Conservation (phyloP, 495 filamentous ascomycete genomes). For the Annulohypoxylon stygium region DNA sequence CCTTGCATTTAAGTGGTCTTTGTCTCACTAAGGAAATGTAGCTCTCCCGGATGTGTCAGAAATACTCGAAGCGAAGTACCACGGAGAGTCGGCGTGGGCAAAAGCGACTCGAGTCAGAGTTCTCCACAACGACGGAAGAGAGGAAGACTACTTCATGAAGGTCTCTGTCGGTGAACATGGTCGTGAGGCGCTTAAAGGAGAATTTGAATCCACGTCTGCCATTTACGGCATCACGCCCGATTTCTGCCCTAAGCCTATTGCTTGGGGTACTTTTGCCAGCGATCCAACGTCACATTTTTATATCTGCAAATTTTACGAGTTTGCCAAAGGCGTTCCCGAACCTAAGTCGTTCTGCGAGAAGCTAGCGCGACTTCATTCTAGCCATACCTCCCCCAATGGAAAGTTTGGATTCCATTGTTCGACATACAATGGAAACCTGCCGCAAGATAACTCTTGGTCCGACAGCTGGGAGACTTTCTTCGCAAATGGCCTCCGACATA, state of each 20-base stretch:
- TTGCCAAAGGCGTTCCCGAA: conserved; percentile 35
- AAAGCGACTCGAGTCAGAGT: conserved; percentile 14
- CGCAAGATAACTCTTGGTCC: background rate
- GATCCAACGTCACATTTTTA: background rate
- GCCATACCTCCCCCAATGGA: conserved; percentile 59
- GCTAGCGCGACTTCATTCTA: conserved; percentile 61
- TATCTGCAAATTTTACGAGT: background rate
- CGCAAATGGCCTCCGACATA: background rate
- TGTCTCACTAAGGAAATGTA: conserved; percentile 19
- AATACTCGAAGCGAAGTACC: conserved; percentile 34
- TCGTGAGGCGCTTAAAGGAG: background rate
- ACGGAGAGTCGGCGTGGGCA: conserved; percentile 47
- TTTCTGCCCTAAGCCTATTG: background rate
- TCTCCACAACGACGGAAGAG: background rate
- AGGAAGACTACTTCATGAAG: background rate
- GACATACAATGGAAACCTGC: background rate
- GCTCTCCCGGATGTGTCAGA: conserved; percentile 41
- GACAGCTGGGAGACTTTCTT: background rate
- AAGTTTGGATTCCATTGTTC: conserved; percentile 64
- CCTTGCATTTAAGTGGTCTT: no score
- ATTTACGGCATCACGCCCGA: background rate
- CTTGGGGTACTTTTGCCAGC: background rate
- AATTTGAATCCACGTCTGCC: background rate
- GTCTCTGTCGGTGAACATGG: background rate
- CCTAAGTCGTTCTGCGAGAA: conserved; percentile 55